Base-by-base conservation (phyloP, 148 eudicot species). In the Camellia granthamiana region DNA sequence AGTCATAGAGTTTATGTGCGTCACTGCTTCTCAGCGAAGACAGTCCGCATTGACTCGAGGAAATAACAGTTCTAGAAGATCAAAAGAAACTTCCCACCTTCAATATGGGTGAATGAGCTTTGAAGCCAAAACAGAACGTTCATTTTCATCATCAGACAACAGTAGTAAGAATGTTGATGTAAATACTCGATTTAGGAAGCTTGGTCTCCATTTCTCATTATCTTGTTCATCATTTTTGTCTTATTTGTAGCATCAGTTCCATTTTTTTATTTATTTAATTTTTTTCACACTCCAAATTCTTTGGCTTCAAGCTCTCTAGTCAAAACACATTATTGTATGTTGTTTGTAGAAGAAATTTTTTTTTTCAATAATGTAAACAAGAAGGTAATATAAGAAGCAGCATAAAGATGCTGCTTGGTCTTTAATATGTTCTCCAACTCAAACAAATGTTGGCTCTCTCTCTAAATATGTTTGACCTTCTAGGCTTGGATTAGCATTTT, bases 21-120 rank as follows among this genome's bases (percentile, higher is more conserved):
- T 2, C 92, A 93, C 70, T 79, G 88, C 78, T 92, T 83, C 84
- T 90, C 97, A 16, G 74, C 91, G 60, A 88, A 79, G 76, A 44
- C 91, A 38, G 42, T 88, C 7, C 89, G 83, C 7, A 42, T 79
- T 2, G 94, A 91, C 5, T 82, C 93, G 1, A 89, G 86, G 38
- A 84, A 75, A 83, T 71, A 83, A 68, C 79, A 55, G 88, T 81
- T 90, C 94, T 9, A 90, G 79, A 80, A 91, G 38, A 79, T 72
- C 80, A 1, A 1, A 46, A 38, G 80, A 86, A 55, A 79, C 79
- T 69, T 82, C 88, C 7, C 85, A 84, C 69, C 78, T 58, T 79
- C 42, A 88, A 86, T 64, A 69, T 51, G 64, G 81, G 59, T 83
- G 87, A 84, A 1, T 14, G 79, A 79, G 55, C 46, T 61, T 59